Conservation (phyloP, 345 rosid genomes). For the Ceriops zippeliana region DNA sequence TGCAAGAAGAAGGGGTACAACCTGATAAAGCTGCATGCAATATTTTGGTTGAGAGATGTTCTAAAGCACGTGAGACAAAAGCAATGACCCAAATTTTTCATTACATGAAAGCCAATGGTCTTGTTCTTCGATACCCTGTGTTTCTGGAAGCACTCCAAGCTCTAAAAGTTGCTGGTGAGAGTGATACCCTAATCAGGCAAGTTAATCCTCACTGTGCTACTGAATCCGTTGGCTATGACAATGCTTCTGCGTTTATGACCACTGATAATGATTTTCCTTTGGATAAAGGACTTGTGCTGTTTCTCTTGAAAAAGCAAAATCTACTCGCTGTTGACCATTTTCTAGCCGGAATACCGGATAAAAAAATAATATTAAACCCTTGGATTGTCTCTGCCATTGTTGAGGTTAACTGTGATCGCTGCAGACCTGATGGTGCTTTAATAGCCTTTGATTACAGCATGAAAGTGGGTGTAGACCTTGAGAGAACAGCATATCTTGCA, state of each 20-base stretch:
- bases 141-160: conserved; percentile 55
- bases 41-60: conserved; percentile 67
- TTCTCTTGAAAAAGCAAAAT: conserved; percentile 63
- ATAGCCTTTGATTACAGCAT: conserved; percentile 59
- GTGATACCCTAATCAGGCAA: conserved; percentile 54
- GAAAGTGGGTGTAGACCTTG: conserved; percentile 44
- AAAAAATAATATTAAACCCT: conserved; percentile 38
- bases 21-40: conserved; percentile 94
- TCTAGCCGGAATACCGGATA: conserved; percentile 40
- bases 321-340: conserved; percentile 54
- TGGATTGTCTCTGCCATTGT: conserved; percentile 47
- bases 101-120: conserved; percentile 52
- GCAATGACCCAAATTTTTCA: conserved; percentile 47
- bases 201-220: conserved; percentile 61
- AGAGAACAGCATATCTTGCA: conserved; percentile 54
- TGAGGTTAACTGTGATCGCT: conserved; percentile 35
- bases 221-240: conserved; percentile 25
- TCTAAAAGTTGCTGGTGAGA: conserved; percentile 42
- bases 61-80: conserved; percentile 47
- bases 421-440: conserved; percentile 54
- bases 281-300: conserved; percentile 42
- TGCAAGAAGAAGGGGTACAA: conserved; percentile 74
- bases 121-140: conserved; percentile 65
- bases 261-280: conserved; percentile 26
- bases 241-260: conserved; percentile 11